Conservation (phyloP, 1,284 basidiomycete species). For the Anthracocystis setariae region DNA sequence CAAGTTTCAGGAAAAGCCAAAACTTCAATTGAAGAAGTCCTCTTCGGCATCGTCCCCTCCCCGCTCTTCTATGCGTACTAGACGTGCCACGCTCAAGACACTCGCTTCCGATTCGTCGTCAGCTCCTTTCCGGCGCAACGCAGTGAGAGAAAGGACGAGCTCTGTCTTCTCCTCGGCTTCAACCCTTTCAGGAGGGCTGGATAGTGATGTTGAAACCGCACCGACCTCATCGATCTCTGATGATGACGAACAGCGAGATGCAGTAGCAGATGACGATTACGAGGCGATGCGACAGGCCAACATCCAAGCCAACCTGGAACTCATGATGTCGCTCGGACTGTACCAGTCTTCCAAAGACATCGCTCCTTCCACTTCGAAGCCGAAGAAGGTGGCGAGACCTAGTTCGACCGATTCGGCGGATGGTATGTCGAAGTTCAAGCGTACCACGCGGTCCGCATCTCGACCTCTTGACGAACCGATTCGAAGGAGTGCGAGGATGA, state of each 20-base stretch:
- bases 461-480: neutral
- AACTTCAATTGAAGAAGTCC: too few species aligned
- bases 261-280: slow-evolving; percentile 13
- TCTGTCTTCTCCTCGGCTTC: too few species aligned
- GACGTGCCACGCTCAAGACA: too few species aligned
- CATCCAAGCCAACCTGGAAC: slow-evolving; percentile 35
- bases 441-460: slow-evolving; percentile 21
- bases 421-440: neutral
- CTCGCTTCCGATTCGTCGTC: too few species aligned
- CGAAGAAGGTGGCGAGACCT: slow-evolving; percentile 1
- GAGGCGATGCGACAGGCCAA: slow-evolving; percentile 30
- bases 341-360: slow-evolving; percentile 14
- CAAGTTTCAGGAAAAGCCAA: too few species aligned
- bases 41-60: too few species aligned
- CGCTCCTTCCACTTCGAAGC: neutral
- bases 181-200: too few species aligned
- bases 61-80: too few species aligned
- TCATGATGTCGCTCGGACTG: slow-evolving; percentile 38
- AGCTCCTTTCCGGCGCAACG: too few species aligned
- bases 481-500: slow-evolving; percentile 1
- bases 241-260: neutral
- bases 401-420: neutral
- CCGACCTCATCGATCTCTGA: too few species aligned
- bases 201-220: too few species aligned
- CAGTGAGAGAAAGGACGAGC: too few species aligned